phyloP scores from a whole-genome alignment of 1,284 basidiomycete genomes.

The Moesziomyces sp. region DNA sequence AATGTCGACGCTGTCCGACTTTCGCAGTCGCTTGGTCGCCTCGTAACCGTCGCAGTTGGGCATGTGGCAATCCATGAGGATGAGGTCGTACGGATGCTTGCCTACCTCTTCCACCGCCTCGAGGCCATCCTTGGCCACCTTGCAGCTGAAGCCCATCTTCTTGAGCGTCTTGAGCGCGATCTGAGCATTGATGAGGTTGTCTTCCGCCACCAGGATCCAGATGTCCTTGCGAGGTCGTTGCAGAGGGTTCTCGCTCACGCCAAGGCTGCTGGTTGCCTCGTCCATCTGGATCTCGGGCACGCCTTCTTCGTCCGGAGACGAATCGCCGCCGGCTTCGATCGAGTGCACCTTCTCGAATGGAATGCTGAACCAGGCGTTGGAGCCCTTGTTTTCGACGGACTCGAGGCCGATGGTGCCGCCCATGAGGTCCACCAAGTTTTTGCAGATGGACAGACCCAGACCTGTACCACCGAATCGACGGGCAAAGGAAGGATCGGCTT shows the following conservation, averaged over 20 bases:
- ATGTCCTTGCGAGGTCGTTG: constrained; percentile 58
- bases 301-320: constrained; percentile 33
- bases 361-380: constrained; percentile 61
- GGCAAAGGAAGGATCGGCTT: constrained; percentile 62
- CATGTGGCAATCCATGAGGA: constrained; percentile 60
- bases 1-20: constrained; percentile 52
- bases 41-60: constrained; percentile 63
- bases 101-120: constrained; percentile 55
- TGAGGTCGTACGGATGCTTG: constrained; percentile 57
- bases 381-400: constrained; percentile 62
- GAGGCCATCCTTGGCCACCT: constrained; percentile 61
- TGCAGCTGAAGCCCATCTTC: constrained; percentile 65
- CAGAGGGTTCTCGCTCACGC: constrained; percentile 52
- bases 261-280: constrained; percentile 45
- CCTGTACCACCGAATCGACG: constrained; percentile 63
- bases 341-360: constrained; percentile 54
- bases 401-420: constrained; percentile 60
- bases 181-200: constrained; percentile 64
- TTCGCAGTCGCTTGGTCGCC: constrained; percentile 54
- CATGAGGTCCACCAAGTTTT: constrained; percentile 62
- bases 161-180: constrained; percentile 62
- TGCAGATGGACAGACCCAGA: constrained; percentile 61
- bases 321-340: constrained; percentile 28
- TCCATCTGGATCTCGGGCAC: constrained; percentile 39
- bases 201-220: constrained; percentile 65